These are phyloP conservation scores for Scheffersomyces titani DNA, from an alignment of 1,139 yeast species.

Conservation along the genomic window DNA sequence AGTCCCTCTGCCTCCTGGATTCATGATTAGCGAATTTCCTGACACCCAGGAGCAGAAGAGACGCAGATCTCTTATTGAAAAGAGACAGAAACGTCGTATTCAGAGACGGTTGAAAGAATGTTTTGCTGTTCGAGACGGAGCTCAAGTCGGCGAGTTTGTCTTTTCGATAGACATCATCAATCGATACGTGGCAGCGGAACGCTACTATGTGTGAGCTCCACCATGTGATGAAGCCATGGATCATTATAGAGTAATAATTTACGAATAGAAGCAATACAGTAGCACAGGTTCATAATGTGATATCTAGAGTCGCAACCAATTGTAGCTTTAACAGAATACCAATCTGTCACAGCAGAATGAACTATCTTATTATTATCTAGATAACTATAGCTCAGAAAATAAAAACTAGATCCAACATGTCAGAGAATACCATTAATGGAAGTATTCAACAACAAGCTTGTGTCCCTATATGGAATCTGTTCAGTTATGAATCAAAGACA, in stretches of 20 bases:
- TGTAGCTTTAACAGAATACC: no score
- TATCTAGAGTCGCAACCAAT: no score
- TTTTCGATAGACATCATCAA: constrained; percentile 16
- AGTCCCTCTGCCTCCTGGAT: constrained; percentile 67
- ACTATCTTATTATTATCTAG: no score
- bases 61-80: constrained; percentile 10
- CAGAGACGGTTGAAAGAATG: constrained; percentile 13
- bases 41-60: constrained; percentile 48
- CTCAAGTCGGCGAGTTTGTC: constrained; percentile 19
- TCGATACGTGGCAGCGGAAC: constrained; percentile 12
- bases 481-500: no score
- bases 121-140: constrained; percentile 10
- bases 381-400: no score
- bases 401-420: no score
- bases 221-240: neutral
- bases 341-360: no score
- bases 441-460: no score
- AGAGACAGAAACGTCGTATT: constrained; percentile 13
- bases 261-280: neutral
- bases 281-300: neutral
- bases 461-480: no score
- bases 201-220: neutral
- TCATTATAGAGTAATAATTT: no score
- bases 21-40: constrained; percentile 63
- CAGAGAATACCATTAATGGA: no score